These are phyloP conservation scores for Botrytis tulipae DNA, from an alignment of 2,329 filamentous ascomycete genomes.

Conservation along the genomic window DNA sequence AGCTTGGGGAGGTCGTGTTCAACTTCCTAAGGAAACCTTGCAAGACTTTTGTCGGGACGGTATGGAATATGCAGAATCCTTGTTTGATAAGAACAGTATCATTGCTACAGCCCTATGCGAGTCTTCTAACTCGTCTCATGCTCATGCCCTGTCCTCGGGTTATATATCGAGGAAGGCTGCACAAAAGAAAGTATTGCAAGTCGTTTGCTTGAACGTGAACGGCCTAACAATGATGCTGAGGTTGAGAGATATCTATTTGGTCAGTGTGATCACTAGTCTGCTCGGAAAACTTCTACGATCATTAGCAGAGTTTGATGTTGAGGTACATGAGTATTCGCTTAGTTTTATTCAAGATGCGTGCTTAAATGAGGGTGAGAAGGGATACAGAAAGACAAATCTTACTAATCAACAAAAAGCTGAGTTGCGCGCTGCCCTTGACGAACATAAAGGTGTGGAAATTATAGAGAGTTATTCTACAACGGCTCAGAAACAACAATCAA, in stretches of 20 bases:
- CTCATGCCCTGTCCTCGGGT: constrained; percentile 28
- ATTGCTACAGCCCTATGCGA: constrained; percentile 54
- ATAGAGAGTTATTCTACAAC: constrained; percentile 48
- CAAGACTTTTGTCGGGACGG: constrained; percentile 90
- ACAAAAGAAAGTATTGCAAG: constrained; percentile 56
- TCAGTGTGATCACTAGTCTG: constrained; percentile 76
- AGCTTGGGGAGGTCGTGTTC: constrained; percentile 67
- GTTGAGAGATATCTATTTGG: constrained; percentile 82
- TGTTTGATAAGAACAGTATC: constrained; percentile 82
- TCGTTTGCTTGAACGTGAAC: constrained; percentile 64
- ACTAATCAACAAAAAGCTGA: constrained; percentile 81
- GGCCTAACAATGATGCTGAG: constrained; percentile 83
- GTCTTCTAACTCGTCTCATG: constrained; percentile 42
- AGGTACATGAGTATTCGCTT: constrained; percentile 60
- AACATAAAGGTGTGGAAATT: constrained; percentile 54
- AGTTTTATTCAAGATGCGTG: constrained; percentile 65
- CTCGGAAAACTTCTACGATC: constrained; percentile 81
- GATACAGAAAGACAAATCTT: constrained; percentile 72
- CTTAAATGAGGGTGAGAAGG: constrained; percentile 53
- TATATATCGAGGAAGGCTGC: constrained; percentile 40
- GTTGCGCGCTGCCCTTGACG: constrained; percentile 62
- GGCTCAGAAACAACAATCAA: constrained; percentile 54
- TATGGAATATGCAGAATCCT: constrained; percentile 86
- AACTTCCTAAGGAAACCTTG: constrained; percentile 61
- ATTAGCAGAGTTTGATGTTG: constrained; percentile 73